Evolutionary conservation across 2,329 filamentous ascomycete genomes (phyloP), one percentile per base, ranked within the genome.

Genomic region (Capronia coronata): DNA sequence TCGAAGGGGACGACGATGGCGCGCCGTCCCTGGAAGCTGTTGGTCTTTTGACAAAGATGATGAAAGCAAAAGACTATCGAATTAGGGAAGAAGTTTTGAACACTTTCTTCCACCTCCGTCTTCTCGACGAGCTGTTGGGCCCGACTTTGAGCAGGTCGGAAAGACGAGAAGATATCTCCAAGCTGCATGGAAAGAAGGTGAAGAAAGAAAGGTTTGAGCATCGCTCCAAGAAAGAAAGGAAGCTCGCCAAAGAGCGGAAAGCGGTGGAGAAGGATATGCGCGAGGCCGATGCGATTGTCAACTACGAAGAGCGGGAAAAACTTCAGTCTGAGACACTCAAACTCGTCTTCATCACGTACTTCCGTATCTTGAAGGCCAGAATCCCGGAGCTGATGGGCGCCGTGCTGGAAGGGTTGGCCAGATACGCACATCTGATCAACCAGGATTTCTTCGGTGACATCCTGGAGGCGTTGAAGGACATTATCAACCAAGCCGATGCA

Each of bases 371-470:
- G 37, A 97, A 97, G 71, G 76, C 82, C 46, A 82, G 89, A 21
- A 77, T 81, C 19, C 83, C 87, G 11, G 81, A 85, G 58, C 79
- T 98, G 14, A 97, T 96, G 87, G 93, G 93, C n/a, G 90, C 91
- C 11, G 90, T 96, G 0, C 78, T 98, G 3, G 93, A 97, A 71
- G 93, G 93, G 22, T 73, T 98, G 18, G 90, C 91, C 43, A 89
- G 89, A 64, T 98, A 94, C 65, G 84, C 90, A 2, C 93, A 96
- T 65, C 77, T 98, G 52, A 98, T 98, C 75, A 98, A 98, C 71
- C 89, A 98, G 64, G 88, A 98, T 65, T 97, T 98, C 74, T 98
- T 98, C 62, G 93, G 91, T 22, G 93, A 98, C 64, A 76, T 98
- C 23, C 79, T 98, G 9, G 93, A 97, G 69, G 91, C 89, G 0